A percentile compares a stretch with the other conserved stretches of the same genome.
phyloP scores from a whole-genome alignment of 192 early-diverging fungal species.

The Glomus cerebriforme region DNA sequence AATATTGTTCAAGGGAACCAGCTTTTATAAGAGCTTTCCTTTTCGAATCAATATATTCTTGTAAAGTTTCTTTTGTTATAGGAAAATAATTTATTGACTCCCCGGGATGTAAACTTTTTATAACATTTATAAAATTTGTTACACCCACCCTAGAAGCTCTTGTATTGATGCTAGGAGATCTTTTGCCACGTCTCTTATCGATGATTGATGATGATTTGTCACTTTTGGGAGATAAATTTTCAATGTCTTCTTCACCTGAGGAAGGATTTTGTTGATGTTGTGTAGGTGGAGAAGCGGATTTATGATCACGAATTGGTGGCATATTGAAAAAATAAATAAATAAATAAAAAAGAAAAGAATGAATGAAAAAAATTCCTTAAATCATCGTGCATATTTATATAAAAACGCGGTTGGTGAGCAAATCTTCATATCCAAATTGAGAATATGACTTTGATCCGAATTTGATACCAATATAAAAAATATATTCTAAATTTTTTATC shows the following conservation, averaged over 20 bases:
- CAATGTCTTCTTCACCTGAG: background rate
- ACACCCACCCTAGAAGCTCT: constrained; percentile 26
- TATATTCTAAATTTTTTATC: too few species aligned
- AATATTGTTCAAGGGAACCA: constrained; percentile 32
- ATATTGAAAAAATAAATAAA: too few species aligned
- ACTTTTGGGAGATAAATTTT: background rate
- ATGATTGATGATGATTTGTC: background rate
- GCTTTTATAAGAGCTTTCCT: constrained; percentile 28
- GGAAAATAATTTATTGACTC: constrained; percentile 29
- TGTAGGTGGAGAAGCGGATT: too few species aligned
- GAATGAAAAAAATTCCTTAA: too few species aligned
- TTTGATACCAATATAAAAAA: too few species aligned
- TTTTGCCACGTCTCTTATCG: constrained; percentile 15
- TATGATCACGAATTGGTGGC: too few species aligned
- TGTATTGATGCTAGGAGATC: constrained; percentile 15
- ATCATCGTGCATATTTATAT: too few species aligned
- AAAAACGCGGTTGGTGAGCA: too few species aligned
- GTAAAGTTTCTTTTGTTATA: constrained; percentile 18
- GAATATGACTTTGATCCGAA: too few species aligned
- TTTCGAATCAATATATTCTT: constrained; percentile 29
- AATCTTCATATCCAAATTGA: too few species aligned
- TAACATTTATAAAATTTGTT: constrained; percentile 29
- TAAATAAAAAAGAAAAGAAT: too few species aligned
- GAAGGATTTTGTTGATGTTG: too few species aligned
- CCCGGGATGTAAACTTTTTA: constrained; percentile 23